Conservation (phyloP, 129 eudicot genomes). For the Escallonia rubra region DNA sequence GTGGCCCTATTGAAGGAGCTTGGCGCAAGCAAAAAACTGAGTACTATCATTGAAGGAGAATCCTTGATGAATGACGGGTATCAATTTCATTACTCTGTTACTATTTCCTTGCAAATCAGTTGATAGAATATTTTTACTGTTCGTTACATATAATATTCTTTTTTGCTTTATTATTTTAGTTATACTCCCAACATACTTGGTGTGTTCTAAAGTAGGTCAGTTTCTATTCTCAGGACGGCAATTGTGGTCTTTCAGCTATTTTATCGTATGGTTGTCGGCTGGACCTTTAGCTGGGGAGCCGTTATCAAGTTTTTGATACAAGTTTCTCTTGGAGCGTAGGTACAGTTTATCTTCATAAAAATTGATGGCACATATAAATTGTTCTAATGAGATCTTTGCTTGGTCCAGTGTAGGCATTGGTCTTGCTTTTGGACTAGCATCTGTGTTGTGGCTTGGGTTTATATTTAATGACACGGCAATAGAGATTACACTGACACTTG, state of each 20-base stretch:
- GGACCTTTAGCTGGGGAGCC: conserved; percentile 58
- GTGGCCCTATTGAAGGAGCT: conserved; percentile 93
- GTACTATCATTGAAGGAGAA: conserved; percentile 96
- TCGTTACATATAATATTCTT: background rate
- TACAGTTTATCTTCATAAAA: conserved; percentile 13
- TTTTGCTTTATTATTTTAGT: background rate
- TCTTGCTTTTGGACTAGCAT: conserved; percentile 80
- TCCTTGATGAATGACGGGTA: conserved; percentile 99
- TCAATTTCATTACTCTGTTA: conserved; percentile 5
- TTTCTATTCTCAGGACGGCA: conserved; percentile 59
- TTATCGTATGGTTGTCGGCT: conserved; percentile 74
- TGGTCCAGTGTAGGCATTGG: conserved; percentile 79
- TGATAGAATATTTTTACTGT: background rate
- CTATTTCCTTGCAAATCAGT: conserved; percentile 2
- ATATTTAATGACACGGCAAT: conserved; percentile 90
- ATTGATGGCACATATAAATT: background rate
- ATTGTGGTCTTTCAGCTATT: conserved; percentile 84
- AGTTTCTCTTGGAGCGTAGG: conserved; percentile 98
- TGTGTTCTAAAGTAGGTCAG: background rate
- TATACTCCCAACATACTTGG: background rate
- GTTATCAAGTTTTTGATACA: conserved; percentile 54
- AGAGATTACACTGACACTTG: conserved; percentile 85
- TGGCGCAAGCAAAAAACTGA: conserved; percentile 95
- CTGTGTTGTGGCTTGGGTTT: conserved; percentile 91
- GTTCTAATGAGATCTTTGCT: conserved; percentile 16